phyloP scores from a whole-genome alignment of 2,329 filamentous ascomycete genomes.

The Plenodomus lindquistii region DNA sequence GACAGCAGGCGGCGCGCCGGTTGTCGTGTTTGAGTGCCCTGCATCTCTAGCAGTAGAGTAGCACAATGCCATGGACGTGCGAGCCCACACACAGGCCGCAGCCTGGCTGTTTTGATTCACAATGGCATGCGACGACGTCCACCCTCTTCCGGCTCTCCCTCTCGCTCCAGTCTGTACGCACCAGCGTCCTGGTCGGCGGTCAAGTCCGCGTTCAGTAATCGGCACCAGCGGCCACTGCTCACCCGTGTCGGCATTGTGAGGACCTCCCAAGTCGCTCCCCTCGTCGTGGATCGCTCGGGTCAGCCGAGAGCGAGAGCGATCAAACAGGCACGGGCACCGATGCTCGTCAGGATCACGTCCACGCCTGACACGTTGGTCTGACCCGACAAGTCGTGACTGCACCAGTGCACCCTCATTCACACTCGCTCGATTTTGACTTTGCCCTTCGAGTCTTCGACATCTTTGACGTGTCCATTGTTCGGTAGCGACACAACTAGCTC shows the following conservation, averaged over 20 bases:
- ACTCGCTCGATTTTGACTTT: conserved; percentile 15
- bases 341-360: conserved; percentile 17
- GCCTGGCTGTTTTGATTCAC: conserved; percentile 8
- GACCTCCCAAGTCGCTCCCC: conserved; percentile 18
- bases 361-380: conserved; percentile 26
- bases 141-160: not conserved
- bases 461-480: conserved; percentile 10
- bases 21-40: conserved; percentile 10
- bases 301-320: conserved; percentile 33
- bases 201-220: not conserved
- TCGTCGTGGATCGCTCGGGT: conserved; percentile 39
- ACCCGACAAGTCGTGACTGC: conserved; percentile 7
- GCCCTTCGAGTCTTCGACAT: not conserved
- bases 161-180: not conserved
- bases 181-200: not conserved
- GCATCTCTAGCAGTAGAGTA: conserved; percentile 6
- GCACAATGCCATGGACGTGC: conserved; percentile 11
- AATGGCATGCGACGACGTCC: conserved; percentile 3
- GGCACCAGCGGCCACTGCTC: too few species aligned
- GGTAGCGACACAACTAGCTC: conserved; percentile 15
- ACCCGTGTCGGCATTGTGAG: conserved; percentile 29
- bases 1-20: conserved; percentile 7
- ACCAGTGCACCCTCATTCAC: conserved; percentile 5
- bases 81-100: conserved; percentile 8
- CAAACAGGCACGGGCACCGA: conserved; percentile 1